phyloP scores from a whole-genome alignment of 371 early-diverging fungal genomes.

The Mortierella sp. region DNA sequence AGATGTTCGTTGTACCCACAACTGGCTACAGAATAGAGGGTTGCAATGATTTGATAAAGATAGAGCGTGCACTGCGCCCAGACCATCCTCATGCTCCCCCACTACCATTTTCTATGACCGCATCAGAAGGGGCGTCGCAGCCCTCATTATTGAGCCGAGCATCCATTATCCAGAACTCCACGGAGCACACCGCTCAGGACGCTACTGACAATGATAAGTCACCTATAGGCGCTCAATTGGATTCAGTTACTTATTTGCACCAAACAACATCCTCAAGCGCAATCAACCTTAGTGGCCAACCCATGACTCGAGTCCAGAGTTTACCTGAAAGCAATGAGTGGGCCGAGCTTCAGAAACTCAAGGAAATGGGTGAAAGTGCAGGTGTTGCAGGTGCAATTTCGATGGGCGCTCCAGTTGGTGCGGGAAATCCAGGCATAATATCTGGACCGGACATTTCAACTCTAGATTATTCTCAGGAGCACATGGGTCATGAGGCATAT shows the following conservation, averaged over 20 bases:
- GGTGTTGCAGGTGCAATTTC: slow-evolving; percentile 18
- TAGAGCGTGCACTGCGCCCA: slow-evolving; percentile 14
- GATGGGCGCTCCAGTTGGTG: neutral
- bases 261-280: neutral
- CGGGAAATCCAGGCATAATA: neutral
- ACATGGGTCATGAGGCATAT: slow-evolving; percentile 56
- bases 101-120: neutral
- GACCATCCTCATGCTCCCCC: slow-evolving; percentile 1
- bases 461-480: slow-evolving; percentile 45
- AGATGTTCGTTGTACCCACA: slow-evolving; percentile 44
- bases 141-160: slow-evolving; percentile 21
- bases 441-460: slow-evolving; percentile 17
- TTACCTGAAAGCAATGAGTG: slow-evolving; percentile 34
- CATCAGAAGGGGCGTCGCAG: neutral
- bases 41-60: slow-evolving; percentile 30
- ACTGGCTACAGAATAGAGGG: slow-evolving; percentile 43
- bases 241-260: neutral
- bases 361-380: slow-evolving; percentile 21
- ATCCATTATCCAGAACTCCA: neutral
- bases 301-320: slow-evolving; percentile 27
- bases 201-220: neutral
- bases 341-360: slow-evolving; percentile 37
- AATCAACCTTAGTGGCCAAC: slow-evolving; percentile 3
- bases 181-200: neutral
- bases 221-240: neutral